A percentile compares a stretch with the other conserved stretches of the same genome.
Conservation (phyloP, 139 green algal genomes). For the Haematococcus lacustris region DNA sequence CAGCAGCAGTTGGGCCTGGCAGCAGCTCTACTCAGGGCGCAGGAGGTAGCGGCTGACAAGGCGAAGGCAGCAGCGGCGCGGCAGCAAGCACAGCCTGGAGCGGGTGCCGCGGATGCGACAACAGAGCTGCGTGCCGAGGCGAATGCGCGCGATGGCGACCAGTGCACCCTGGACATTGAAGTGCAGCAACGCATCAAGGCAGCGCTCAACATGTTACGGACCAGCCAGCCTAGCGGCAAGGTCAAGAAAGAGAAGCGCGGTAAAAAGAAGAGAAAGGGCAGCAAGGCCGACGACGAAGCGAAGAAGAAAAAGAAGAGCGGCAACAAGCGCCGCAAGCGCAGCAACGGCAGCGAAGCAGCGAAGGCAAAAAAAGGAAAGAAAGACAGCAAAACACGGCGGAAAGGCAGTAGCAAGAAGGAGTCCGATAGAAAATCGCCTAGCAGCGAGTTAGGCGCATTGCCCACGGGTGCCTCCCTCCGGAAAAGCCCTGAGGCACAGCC, state of each 20-base stretch:
- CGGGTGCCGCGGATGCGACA: conserved; percentile 4
- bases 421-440: not conserved
- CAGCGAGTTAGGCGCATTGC: too few species aligned
- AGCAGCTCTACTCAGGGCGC: conserved; percentile 31
- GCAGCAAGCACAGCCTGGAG: conserved; percentile 1
- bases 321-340: not conserved
- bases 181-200: conserved; percentile 27
- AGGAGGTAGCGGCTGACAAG: conserved; percentile 17
- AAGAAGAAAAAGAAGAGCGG: not conserved
- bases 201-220: conserved; percentile 25
- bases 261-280: not conserved
- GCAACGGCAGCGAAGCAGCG: not conserved
- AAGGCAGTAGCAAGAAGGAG: not conserved
- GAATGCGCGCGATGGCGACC: too few species aligned
- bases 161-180: conserved; percentile 11
- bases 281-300: not conserved
- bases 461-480: too few species aligned
- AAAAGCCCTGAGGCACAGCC: too few species aligned
- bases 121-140: conserved; percentile 3
- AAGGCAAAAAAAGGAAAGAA: not conserved
- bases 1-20: conserved; percentile 17
- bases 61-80: conserved; percentile 10
- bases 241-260: conserved; percentile 5
- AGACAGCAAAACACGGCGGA: not conserved
- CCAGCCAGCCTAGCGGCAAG: conserved; percentile 10